Evolutionary conservation across 2,329 filamentous ascomycete species (phyloP).

Genomic region (Coniochaeta prunicola): DNA sequence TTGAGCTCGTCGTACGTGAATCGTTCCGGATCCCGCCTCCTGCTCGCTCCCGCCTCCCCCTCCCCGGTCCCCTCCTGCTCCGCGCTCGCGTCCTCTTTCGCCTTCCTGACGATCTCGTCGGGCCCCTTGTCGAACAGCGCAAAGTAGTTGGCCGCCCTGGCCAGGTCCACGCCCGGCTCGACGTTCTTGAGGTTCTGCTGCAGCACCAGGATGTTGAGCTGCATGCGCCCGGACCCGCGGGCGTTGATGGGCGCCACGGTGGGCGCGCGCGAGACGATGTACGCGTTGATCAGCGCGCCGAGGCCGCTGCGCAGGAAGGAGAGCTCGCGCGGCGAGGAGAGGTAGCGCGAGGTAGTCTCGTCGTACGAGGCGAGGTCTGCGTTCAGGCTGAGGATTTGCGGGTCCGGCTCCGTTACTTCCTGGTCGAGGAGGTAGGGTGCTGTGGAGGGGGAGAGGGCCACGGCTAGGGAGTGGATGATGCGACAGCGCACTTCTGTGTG

Average conservation of each 20-base stretch:
- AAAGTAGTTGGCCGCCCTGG: slow-evolving; percentile 60
- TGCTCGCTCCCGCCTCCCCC: slow-evolving; percentile 18
- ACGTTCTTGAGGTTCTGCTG: slow-evolving; percentile 97
- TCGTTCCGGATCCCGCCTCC: slow-evolving; percentile 23
- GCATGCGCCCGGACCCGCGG: slow-evolving; percentile 78
- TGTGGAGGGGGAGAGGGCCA: slow-evolving; percentile 51
- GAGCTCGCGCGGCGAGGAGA: slow-evolving; percentile 59
- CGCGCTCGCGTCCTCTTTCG: slow-evolving; percentile 37
- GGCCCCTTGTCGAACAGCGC: slow-evolving; percentile 59
- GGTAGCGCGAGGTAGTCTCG: slow-evolving; percentile 66
- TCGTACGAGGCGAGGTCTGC: slow-evolving; percentile 80
- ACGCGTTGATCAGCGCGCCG: slow-evolving; percentile 68
- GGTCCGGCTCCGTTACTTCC: slow-evolving; percentile 69
- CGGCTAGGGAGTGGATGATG: slow-evolving; percentile 70
- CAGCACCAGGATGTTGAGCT: slow-evolving; percentile 87
- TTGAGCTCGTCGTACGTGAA: slow-evolving; percentile 63
- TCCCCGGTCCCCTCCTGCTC: slow-evolving; percentile 22
- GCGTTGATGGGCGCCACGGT: slow-evolving; percentile 77
- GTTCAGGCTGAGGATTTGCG: slow-evolving; percentile 76
- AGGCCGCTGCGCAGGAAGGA: slow-evolving; percentile 72
- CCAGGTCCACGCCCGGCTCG: slow-evolving; percentile 60
- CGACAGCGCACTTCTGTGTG: slow-evolving; percentile 86
- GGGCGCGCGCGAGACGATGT: slow-evolving; percentile 65
- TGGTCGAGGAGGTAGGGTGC: slow-evolving; percentile 61
- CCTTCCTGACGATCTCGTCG: slow-evolving; percentile 57